These are phyloP conservation scores for Saccharomyces uvarum DNA, from an alignment of 1,139 yeast genomes.

Conservation along the genomic window DNA sequence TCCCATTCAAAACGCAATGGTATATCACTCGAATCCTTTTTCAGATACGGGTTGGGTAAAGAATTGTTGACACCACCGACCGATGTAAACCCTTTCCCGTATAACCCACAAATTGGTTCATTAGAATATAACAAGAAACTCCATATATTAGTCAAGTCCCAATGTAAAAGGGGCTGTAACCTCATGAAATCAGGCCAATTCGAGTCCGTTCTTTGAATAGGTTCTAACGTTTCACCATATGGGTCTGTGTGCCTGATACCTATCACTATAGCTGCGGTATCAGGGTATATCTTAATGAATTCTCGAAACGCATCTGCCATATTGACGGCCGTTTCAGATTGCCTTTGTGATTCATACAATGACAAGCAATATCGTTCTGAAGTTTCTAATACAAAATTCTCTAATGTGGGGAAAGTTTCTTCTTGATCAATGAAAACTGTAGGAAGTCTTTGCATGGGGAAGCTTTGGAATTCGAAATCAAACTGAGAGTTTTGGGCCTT, in stretches of 20 bases:
- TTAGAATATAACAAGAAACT: conserved; percentile 29
- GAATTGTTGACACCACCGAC: conserved; percentile 28
- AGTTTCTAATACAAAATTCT: conserved; percentile 23
- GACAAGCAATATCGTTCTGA: conserved; percentile 24
- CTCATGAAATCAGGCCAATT: conserved; percentile 32
- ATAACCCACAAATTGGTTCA: conserved; percentile 32
- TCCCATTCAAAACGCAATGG: conserved; percentile 25
- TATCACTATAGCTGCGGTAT: conserved; percentile 28
- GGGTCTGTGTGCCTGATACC: conserved; percentile 33
- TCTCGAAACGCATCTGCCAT: conserved; percentile 29
- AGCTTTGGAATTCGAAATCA: conserved; percentile 18
- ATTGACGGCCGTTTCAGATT: conserved; percentile 8
- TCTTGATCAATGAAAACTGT: conserved; percentile 29
- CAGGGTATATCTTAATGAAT: conserved; percentile 20
- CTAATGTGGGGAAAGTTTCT: conserved; percentile 25
- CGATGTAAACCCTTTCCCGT: conserved; percentile 30
- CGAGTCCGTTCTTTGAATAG: conserved; percentile 30
- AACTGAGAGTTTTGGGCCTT: conserved; percentile 17
- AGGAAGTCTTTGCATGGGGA: conserved; percentile 24
- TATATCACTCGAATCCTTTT: conserved; percentile 3
- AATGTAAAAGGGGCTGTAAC: conserved; percentile 31
- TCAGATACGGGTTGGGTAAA: conserved; percentile 27
- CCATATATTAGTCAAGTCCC: conserved; percentile 31
- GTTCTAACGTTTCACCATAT: conserved; percentile 22
- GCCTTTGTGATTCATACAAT: conserved; percentile 24